Evolutionary conservation across 345 rosid genomes (phyloP), one percentile per base, ranked within the genome.

Genomic region (Linum trigynum): DNA sequence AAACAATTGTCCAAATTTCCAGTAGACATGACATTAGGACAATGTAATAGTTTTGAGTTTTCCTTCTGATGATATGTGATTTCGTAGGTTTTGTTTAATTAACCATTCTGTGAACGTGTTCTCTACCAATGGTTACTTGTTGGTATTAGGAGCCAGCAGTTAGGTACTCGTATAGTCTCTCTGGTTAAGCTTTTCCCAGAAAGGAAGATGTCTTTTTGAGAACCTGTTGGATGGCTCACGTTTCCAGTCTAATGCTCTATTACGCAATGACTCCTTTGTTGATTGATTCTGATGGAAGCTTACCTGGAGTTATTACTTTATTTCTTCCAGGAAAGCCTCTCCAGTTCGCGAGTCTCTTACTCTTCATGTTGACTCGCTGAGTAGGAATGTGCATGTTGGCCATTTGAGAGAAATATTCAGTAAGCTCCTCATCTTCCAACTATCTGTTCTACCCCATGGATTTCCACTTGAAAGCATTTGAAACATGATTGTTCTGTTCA

Each of bases 341-440:
- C 95, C 90, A 0, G 68, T 70, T 76, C 84, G 81, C 12, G 99
- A 90, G 71, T 94, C 99, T 69, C 89, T 84, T 56, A 89, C 86
- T 81, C 99, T 90, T 71, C 82, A 78, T 65, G n/a, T 94, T 39
- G 91, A 82, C 76, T 81, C 88, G 2, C 95, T 94, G 59, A 94
- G 89, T 80, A 78, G 94, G 76, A 94, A 94, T 79, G 92, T 94
- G 56, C 78, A 94, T 68, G 99, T 90, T 72, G 92, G 91, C 80
- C 99, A 94, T 82, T 75, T 94, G 59, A 88, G 77, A 78, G 99
- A 94, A 75, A 94, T 94, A 62, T 94, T 94, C 66, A 69, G 99
- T 94, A 82, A 60, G 88, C 68, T 61, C 11, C 55, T 61, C 43
- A 17, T 9, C 60, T 59, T 39, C 65, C 55, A 41, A 45, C 8